Base-by-base conservation (phyloP, 1,284 basidiomycete genomes). In the Austropuccinia psidii region DNA sequence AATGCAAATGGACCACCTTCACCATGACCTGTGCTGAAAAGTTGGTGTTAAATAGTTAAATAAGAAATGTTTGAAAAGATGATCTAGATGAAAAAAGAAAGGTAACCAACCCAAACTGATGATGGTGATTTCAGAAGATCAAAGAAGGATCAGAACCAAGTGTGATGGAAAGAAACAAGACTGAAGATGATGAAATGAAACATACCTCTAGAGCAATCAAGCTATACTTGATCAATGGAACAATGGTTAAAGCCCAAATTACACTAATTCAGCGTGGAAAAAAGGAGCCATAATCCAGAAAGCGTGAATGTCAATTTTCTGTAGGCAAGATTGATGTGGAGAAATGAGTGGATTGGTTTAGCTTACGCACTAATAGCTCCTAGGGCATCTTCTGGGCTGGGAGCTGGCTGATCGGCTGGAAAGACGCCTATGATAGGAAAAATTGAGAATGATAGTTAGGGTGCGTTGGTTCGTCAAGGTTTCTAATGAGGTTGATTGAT, bases 1-100 rank as follows among this genome's bases (percentile, higher is more conserved):
- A 73, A 57, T 5, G 70, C 70, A 47, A 73, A 73, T 4, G 70
- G 70, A 9, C 70, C 70, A 13, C 70, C 70, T 65, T 73, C 70
- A 21, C 70, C 70, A 35, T 73, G 60, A 13, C 70, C 70, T 6
- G 70, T 73, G n/a, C 70, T 73, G 39, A 21, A 19, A 8, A 5
- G 9, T 17, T 33, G 6, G 15, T 49, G 4, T 2, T 45, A 5
- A 27, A 21, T 33, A 27, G 29, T 33, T 31, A 27, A 35, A 17
- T 49, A 11, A 11, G 41, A 45, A n/a, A 45, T 11, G n/a, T 11
- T 11, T 45, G n/a, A 45, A 45, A 45, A n/a, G n/a, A n/a, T n/a
- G n/a, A 37, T 8, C 61, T n/a, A 64, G 8, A 21, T 37, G 13
- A 7, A 27, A n/a, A 39, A 60, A 5, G 4, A 41, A n/a, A 13